Base-by-base conservation (phyloP, 2,329 filamentous ascomycete genomes). In the Aspergillus chevalieri region DNA sequence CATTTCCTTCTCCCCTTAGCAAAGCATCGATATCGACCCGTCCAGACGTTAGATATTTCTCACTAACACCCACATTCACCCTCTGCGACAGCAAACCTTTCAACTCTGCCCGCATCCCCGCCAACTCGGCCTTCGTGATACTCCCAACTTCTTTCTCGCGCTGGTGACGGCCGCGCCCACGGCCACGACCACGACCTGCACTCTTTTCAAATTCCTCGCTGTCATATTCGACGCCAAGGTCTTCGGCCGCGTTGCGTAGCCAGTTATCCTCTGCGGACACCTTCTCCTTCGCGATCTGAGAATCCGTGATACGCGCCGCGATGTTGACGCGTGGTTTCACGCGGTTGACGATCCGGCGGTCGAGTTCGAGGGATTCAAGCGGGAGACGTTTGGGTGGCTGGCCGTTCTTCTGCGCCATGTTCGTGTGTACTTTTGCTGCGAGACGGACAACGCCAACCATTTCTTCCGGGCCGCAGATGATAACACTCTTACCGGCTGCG, bases 141-240 rank as follows among this genome's bases (percentile, higher is more conserved):
- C 69, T 75, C 44, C 80, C 77, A 3, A 83, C 83, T 68, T 85
- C 82, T 60, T 85, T 82, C 65, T 93, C 86, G 71, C 87, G 87
- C 70, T 83, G 78, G 71, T 85, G 85, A 36, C 81, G 82, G 6
- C 89, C 89, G 33, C 89, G 78, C 4, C 90, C 90, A 44, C 89
- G 78, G 0, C 87, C 85, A 9, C 62, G 59, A 8, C 56, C 60
- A 19, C 58, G 55, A 21, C 56, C 54, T 41, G 17, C 19, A 6
- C 83, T 81, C 56, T 86, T 75, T 41, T 80, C 87, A 53, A 95
- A 85, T 43, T 94, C 89, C 33, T 95, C 90, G 52, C 83, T 87
- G 64, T 97, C 90, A 65, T 95, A 95, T 47, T 96, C 92, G 0
- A 97, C 88, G 1, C 93, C 93, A 0, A 98, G 77, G 56, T 97